Evolutionary conservation across 768 basidiomycete genomes (phyloP).

Genomic region (Termitomyces sp.): DNA sequence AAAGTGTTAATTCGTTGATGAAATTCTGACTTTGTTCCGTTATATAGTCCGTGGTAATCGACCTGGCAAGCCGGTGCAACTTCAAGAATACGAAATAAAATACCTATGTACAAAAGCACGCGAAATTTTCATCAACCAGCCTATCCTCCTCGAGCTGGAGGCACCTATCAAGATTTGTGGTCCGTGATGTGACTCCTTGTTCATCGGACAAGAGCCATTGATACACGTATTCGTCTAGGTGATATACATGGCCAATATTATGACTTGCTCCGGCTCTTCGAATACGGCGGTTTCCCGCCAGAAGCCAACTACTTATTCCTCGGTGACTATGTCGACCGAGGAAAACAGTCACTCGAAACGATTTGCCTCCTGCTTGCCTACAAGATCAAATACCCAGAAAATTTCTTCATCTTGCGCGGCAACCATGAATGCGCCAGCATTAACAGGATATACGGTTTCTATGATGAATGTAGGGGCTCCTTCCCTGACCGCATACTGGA

Average conservation of each 20-base stretch:
- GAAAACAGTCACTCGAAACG: conserved; percentile 99
- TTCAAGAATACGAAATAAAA: conserved; percentile 99
- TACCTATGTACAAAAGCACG: conserved; percentile 98
- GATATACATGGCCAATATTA: conserved; percentile 99
- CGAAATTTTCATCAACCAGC: conserved; percentile 99
- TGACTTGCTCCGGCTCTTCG: conserved; percentile 95
- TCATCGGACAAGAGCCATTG: conserved; percentile 19
- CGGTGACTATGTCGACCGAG: conserved; percentile 98
- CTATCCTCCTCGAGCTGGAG: conserved; percentile 95
- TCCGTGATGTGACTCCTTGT: conserved; percentile 39
- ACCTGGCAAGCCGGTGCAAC: conserved; percentile 96
- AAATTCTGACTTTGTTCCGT: conserved; percentile 20
- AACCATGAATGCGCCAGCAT: conserved; percentile 99
- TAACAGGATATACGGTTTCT: conserved; percentile 99
- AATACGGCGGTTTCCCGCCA: conserved; percentile 99
- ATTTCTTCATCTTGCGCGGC: conserved; percentile 98
- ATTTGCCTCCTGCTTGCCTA: conserved; percentile 98
- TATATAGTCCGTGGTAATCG: conserved; percentile 91
- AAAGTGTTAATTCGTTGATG: conserved; percentile 8
- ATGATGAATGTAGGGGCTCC: conserved; percentile 92
- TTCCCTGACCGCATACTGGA: conserved; percentile 9
- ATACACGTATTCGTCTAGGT: conserved; percentile 47
- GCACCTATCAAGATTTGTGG: conserved; percentile 99
- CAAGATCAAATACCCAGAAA: conserved; percentile 99
- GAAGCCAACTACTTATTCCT: conserved; percentile 99